phyloP scores from a whole-genome alignment of 2,329 filamentous ascomycete species.

The Aureobasidium sp. region DNA sequence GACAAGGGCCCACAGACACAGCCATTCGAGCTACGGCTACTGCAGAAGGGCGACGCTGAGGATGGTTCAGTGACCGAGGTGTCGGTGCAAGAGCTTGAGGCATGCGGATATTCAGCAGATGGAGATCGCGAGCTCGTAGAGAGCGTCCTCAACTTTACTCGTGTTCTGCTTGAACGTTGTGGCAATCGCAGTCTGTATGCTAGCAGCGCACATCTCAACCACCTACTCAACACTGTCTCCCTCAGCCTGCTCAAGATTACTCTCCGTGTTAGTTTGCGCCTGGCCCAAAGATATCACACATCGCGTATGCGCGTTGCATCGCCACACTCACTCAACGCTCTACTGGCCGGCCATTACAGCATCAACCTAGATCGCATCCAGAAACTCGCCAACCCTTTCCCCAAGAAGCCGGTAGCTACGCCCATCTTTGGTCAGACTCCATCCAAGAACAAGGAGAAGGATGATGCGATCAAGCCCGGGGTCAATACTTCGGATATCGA shows the following conservation, averaged over 20 bases:
- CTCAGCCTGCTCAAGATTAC: constrained; percentile 69
- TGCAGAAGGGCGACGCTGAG: constrained; percentile 53
- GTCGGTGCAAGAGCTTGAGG: constrained; percentile 31
- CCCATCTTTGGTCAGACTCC: constrained; percentile 49
- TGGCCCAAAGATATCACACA: constrained; percentile 88
- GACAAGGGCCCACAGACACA: constrained; percentile 71
- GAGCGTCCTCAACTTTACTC: constrained; percentile 74
- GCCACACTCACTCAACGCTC: constrained; percentile 42
- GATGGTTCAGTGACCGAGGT: constrained; percentile 2
- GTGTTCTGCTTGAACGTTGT: constrained; percentile 84
- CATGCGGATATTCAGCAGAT: constrained; percentile 56
- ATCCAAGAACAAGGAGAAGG: constrained; percentile 71
- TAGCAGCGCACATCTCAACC: constrained; percentile 83
- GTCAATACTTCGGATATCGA: constrained; percentile 81
- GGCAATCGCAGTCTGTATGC: constrained; percentile 94
- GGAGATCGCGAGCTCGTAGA: constrained; percentile 77
- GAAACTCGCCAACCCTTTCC: constrained; percentile 73
- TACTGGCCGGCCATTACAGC: constrained; percentile 77
- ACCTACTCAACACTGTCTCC: constrained; percentile 81
- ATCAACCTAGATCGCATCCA: constrained; percentile 71
- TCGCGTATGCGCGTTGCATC: constrained; percentile 67
- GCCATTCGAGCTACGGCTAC: constrained; percentile 62
- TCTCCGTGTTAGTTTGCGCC: constrained; percentile 71
- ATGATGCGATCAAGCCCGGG: constrained; percentile 42
- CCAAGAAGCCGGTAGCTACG: constrained; percentile 54